Base-by-base conservation (phyloP, 305 asterid species). In the Striga hermonthica region DNA sequence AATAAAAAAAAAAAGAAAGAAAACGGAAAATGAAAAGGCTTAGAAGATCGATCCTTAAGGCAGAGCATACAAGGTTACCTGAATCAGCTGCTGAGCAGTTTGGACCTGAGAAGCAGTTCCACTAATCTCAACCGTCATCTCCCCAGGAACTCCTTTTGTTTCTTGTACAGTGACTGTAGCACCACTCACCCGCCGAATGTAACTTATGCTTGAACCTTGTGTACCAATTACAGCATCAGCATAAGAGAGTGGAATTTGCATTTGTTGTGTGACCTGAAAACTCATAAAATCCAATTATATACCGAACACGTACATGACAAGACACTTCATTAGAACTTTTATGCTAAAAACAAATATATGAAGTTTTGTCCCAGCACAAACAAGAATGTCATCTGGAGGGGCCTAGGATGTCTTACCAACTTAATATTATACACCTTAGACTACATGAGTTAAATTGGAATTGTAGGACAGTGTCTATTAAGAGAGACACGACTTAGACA, bases 221-320 rank as follows among this genome's bases (percentile, higher is more conserved):
- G 86, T 84, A 50, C 98, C 98, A 58, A 91, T 91, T 8, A 91
- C 96, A 28, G 98, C 95, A 86, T 91, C 98, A 61, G 96, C 98
- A 62, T 86, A 89, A 35, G 92, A 79, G 16, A 91, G 79, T 0
- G 95, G 98, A 63, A 91, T 83, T 80, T 86, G 96, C 86, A 91
- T 86, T 76, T 89, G 95, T 75, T 85, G 95, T 2, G 86, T 85
- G 57, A 88, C 62, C 96, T 91, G 89, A 68, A 83, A 70, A 79
- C 48, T 31, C 67, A 28, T 40, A 55, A 13, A 28, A 59, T 64
- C 41, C 62, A 67, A 67, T 68, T 57, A 65, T 55, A 38, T 38
- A 66, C 69, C 60, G 11, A 52, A 67, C 38, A 53, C 4, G 40
- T 44, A 40, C 36, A 55, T 14, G 9, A 60, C 16, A 3, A 58